Base-by-base conservation (phyloP, 768 basidiomycete genomes). In the Tricholoma furcatifolium region DNA sequence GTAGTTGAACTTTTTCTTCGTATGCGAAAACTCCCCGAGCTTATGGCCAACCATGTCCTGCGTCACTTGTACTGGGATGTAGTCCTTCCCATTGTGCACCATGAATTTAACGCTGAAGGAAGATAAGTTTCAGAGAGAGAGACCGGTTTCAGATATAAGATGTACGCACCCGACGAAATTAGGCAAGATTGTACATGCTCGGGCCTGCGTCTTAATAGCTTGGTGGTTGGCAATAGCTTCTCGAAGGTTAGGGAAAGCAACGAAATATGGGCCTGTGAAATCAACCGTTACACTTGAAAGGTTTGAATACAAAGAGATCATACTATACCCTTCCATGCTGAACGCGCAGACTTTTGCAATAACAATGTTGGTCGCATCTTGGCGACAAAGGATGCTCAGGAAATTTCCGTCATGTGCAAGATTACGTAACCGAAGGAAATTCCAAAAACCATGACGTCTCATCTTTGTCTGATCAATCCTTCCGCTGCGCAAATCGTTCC, bases 31-130 rank as follows among this genome's bases (percentile, higher is more conserved):
- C 76, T 98, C 94, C 49, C 96, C 96, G 47, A 98, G 71, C 69
- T 99, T 99, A 69, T 99, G 95, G 0, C 96, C 96, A 1, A 99
- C 93, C 96, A 98, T 98, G 68, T 98, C 96, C 67, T 95, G 92
- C 3, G 91, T 93, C 58, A 99, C 79, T 39, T 78, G 70, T 35
- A 99, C 87, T 0, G 94, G 94, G 5, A 87, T 53, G 67, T 93
- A 96, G 62, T 91, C 83, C 70, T 87, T 92, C 32, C 96, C 96
- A 60, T 98, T 98, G 71, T 99, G 94, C 2, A 99, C 92, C 69
- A 90, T 73, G 68, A 99, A 98, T 36, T 85, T 83, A 34, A 95
- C 74, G 2, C 93, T 95, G 64, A 2, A 12, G 4, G 6, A 32
- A 10, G 31, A 43, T 34, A 31, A 43, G 17, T 6, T 17, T 36